Evolutionary conservation across 306 rosid genomes (phyloP).

Genomic region (Lablab purpureus): DNA sequence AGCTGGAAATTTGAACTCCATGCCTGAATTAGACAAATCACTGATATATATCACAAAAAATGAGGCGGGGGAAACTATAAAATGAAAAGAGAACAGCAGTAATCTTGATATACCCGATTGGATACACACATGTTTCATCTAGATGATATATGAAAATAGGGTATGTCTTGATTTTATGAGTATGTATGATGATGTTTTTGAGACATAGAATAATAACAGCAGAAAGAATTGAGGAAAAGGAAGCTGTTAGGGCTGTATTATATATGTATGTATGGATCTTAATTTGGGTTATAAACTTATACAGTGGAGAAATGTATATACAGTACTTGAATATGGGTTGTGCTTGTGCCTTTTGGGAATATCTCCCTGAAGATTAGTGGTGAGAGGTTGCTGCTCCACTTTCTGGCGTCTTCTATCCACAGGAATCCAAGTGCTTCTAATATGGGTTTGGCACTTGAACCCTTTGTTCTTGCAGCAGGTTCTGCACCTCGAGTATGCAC

Average conservation of each 20-base stretch:
- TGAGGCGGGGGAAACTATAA: background rate
- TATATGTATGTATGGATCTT: background rate
- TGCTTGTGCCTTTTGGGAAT: slow-evolving; percentile 49
- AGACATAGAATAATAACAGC: background rate
- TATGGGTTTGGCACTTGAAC: slow-evolving; percentile 68
- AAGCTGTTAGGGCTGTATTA: slow-evolving; percentile 31
- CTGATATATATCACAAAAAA: background rate
- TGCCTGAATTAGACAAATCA: slow-evolving; percentile 43
- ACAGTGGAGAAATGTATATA: background rate
- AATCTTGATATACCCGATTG: background rate
- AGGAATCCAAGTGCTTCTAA: slow-evolving; percentile 80
- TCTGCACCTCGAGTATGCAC: slow-evolving; percentile 70
- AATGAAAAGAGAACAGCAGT: background rate
- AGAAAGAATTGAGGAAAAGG: slow-evolving; percentile 20
- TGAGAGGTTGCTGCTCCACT: slow-evolving; percentile 17
- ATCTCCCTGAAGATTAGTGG: slow-evolving; percentile 19
- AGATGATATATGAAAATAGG: background rate
- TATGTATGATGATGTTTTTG: slow-evolving; percentile 27
- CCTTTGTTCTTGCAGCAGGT: slow-evolving; percentile 77
- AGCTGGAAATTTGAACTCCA: slow-evolving; percentile 55
- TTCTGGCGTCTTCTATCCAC: slow-evolving; percentile 55
- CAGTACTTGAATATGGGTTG: slow-evolving; percentile 43
- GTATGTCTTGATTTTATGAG: background rate
- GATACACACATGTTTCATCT: slow-evolving; percentile 24
- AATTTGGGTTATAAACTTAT: background rate